phyloP scores from a whole-genome alignment of 768 basidiomycete species.

The Macrocybe gigantea region DNA sequence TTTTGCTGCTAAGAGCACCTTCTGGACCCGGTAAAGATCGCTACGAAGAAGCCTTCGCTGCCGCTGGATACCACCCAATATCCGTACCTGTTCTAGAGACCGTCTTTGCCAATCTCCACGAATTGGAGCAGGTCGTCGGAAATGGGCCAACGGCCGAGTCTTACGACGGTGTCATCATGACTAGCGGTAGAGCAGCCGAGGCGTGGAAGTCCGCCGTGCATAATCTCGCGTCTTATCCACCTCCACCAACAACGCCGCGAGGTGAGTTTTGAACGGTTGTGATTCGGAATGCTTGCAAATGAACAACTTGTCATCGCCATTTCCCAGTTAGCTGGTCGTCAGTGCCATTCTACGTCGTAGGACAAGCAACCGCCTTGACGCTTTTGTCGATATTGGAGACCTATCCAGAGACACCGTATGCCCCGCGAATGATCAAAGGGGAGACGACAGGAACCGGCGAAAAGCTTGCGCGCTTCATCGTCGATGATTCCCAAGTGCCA shows the following conservation, averaged over 20 bases:
- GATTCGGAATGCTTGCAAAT: no score
- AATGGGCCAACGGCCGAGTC: slow-evolving; percentile 25
- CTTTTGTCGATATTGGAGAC: slow-evolving; percentile 30
- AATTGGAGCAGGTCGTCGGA: slow-evolving; percentile 36
- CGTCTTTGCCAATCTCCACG: slow-evolving; percentile 38
- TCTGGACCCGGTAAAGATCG: slow-evolving; percentile 38
- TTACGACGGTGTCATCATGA: slow-evolving; percentile 64
- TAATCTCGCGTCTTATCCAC: slow-evolving; percentile 6
- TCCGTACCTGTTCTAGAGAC: slow-evolving; percentile 78
- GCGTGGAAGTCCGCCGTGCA: slow-evolving; percentile 52
- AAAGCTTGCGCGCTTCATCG: slow-evolving; percentile 59
- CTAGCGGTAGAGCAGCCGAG: slow-evolving; percentile 73
- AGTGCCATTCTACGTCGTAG: slow-evolving; percentile 77
- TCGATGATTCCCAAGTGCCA: slow-evolving; percentile 23
- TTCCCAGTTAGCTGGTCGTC: slow-evolving; percentile 41
- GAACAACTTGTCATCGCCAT: background rate
- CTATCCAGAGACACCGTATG: slow-evolving; percentile 15
- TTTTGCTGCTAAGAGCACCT: slow-evolving; percentile 40
- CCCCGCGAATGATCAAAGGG: slow-evolving; percentile 30
- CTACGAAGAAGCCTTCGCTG: slow-evolving; percentile 49
- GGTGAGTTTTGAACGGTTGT: slow-evolving; percentile 6
- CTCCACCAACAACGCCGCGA: slow-evolving; percentile 1
- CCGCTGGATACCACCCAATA: slow-evolving; percentile 41
- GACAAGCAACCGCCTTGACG: slow-evolving; percentile 51
- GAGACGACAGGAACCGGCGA: slow-evolving; percentile 62